Conservation (phyloP, 2,329 filamentous ascomycete species). For the Chaetomiaceae sp. region DNA sequence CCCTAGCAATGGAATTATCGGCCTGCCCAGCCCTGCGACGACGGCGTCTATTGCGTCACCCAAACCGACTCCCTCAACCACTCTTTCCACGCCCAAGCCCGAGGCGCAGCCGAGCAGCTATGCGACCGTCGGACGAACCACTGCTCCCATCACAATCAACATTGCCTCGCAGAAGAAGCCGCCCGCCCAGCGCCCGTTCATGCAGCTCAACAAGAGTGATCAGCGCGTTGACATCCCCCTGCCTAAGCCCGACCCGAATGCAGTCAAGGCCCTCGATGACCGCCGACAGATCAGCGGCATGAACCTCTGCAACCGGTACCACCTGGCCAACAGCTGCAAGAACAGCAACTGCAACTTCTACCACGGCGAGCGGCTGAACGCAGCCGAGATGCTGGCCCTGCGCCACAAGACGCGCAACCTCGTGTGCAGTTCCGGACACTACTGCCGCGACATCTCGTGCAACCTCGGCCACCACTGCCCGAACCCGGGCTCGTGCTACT, state of each 20-base stretch:
- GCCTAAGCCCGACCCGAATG: conserved; percentile 21
- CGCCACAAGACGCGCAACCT: conserved; percentile 22
- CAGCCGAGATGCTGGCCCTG: conserved; percentile 19
- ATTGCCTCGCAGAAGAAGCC: conserved; percentile 27
- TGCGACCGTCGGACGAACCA: conserved; percentile 23
- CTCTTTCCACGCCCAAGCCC: background rate
- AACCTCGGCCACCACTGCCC: conserved; percentile 27
- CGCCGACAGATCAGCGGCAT: conserved; percentile 18
- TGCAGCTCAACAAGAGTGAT: conserved; percentile 30
- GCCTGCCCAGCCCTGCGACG: conserved; percentile 5
- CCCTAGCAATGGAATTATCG: background rate
- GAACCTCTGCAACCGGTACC: conserved; percentile 28
- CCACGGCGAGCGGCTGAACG: conserved; percentile 20
- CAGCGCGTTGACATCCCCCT: conserved; percentile 33
- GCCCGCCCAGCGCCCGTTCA: conserved; percentile 20
- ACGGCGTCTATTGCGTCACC: conserved; percentile 3
- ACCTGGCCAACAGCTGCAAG: conserved; percentile 23
- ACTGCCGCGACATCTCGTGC: conserved; percentile 21
- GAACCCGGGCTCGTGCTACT: conserved; percentile 21
- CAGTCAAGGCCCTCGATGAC: conserved; percentile 24
- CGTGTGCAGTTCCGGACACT: conserved; percentile 15
- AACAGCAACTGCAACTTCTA: conserved; percentile 19
- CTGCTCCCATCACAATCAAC: conserved; percentile 25
- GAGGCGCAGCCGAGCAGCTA: conserved; percentile 19
- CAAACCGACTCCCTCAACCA: background rate